Conservation (phyloP, 2,329 filamentous ascomycete species). For the Claviceps arundinis region DNA sequence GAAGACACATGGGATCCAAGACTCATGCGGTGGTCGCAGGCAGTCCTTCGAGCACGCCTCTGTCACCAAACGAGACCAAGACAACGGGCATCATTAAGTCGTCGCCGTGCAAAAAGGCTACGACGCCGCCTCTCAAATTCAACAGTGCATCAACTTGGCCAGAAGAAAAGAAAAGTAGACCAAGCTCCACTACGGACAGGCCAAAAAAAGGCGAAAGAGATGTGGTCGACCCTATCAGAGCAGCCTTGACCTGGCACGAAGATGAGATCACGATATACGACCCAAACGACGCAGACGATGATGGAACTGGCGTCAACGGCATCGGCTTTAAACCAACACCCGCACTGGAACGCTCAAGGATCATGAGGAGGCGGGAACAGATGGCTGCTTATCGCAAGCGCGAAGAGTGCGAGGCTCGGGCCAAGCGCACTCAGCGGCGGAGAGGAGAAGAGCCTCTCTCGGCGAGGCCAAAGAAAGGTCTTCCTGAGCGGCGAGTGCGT, state of each 20-base stretch:
- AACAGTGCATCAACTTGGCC: constrained; percentile 12
- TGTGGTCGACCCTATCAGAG: constrained; percentile 39
- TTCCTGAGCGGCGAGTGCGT: constrained; percentile 22
- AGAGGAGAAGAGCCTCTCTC: constrained; percentile 19
- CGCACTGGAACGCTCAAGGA: constrained; percentile 43
- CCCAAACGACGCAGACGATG: constrained; percentile 50
- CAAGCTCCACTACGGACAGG: constrained; percentile 1
- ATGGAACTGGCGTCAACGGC: constrained; percentile 54
- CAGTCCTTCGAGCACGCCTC: not conserved
- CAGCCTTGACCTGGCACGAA: constrained; percentile 52
- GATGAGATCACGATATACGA: constrained; percentile 56
- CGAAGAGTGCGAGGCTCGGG: constrained; percentile 47
- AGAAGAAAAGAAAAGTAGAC: not conserved
- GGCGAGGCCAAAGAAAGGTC: constrained; percentile 14
- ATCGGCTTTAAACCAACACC: constrained; percentile 54
- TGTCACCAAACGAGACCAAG: not conserved
- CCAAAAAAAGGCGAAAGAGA: constrained; percentile 19
- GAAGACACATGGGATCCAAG: not conserved
- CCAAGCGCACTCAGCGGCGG: constrained; percentile 38
- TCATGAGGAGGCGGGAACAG: constrained; percentile 45
- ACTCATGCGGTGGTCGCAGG: not conserved
- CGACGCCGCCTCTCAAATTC: constrained; percentile 25
- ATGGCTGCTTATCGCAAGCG: constrained; percentile 48
- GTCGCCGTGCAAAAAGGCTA: constrained; percentile 20
- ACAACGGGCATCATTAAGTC: constrained; percentile 16